Evolutionary conservation across 768 basidiomycete genomes (phyloP), one percentile per base, ranked within the genome.

Genomic region (Neoboletus magnificus): DNA sequence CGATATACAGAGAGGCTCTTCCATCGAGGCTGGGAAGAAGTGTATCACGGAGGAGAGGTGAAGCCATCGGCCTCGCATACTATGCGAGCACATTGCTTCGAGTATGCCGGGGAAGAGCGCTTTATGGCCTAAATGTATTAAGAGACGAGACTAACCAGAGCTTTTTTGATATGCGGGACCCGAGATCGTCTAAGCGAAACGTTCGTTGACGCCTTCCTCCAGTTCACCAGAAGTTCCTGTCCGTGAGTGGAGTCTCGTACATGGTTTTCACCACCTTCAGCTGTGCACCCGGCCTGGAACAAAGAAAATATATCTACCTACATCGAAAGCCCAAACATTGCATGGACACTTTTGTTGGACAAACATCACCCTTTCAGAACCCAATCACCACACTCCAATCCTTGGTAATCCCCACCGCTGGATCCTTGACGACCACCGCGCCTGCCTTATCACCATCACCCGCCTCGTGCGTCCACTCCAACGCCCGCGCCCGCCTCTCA

Each of bases 401-500:
- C 40, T 76, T 72, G 29, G 77, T 73, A 49, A 91, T 72, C 40
- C 69, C 66, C 12, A 83, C 78, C 54, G 71, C 81, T 3, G 90
- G 90, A 67, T 93, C 87, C 73, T 87, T 90, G 70, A 99, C 82
- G 2, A 78, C 75, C 55, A 98, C 74, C 53, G 84, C 71, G 63
- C 86, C 87, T 23, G 90, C 83, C n/a, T 42, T 62, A 5, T 57
- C 56, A 4, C 83, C 87, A 58, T 79, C 77, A 25, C 92, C 91
- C 7, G 77, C 74, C 20, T 69, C 74, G 66, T 79, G 97, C 51
- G 82, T 80, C 83, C 87, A 98, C 40, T 82, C 78, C 54, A 94
- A 71, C 43, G 80, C 80, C 32, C 43, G 49, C 44, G 81, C 80
- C 32, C 40, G 49, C 22, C 5, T 32, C 5, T 50, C 79, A 13